Conservation (phyloP, 768 basidiomycete genomes). For the Phanerochaete sordida region DNA sequence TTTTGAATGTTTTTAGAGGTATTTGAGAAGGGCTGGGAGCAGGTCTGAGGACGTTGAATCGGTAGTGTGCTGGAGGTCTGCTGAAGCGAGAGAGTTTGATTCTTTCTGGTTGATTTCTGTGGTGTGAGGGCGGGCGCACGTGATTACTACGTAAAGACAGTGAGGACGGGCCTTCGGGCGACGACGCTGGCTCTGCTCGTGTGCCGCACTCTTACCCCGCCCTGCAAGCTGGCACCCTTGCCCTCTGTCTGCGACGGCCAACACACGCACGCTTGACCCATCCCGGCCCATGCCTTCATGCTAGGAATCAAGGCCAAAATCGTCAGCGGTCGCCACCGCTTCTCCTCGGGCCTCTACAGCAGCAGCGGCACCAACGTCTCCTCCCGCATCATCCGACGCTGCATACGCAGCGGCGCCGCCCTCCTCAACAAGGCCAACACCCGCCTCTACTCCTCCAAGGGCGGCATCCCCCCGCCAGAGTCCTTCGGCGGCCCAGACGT, state of each 20-base stretch:
- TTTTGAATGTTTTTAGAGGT: too few relatives aligned
- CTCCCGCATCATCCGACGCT: constrained; percentile 9
- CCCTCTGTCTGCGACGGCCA: background rate
- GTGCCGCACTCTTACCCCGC: background rate
- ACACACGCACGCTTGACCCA: background rate
- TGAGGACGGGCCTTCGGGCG: background rate
- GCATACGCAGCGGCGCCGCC: constrained; percentile 12
- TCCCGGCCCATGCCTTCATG: constrained; percentile 13
- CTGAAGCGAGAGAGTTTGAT: too few relatives aligned
- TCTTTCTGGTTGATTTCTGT: too few relatives aligned
- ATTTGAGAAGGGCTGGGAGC: too few relatives aligned
- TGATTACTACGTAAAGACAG: background rate
- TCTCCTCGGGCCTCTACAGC: constrained; percentile 3
- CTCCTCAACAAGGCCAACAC: constrained; percentile 9
- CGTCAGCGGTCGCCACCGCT: constrained; percentile 12
- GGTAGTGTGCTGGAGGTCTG: too few relatives aligned
- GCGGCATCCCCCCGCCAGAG: constrained; percentile 8
- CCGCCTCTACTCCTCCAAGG: constrained; percentile 12
- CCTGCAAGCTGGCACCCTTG: background rate
- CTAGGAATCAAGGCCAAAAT: constrained; percentile 15
- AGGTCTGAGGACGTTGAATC: too few relatives aligned
- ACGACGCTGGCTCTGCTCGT: background rate
- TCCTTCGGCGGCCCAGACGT: constrained; percentile 13
- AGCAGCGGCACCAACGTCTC: constrained; percentile 7
- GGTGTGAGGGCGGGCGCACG: too few relatives aligned